Base-by-base conservation (phyloP, 202 grass and related monocot genomes). In the Setaria italica region DNA sequence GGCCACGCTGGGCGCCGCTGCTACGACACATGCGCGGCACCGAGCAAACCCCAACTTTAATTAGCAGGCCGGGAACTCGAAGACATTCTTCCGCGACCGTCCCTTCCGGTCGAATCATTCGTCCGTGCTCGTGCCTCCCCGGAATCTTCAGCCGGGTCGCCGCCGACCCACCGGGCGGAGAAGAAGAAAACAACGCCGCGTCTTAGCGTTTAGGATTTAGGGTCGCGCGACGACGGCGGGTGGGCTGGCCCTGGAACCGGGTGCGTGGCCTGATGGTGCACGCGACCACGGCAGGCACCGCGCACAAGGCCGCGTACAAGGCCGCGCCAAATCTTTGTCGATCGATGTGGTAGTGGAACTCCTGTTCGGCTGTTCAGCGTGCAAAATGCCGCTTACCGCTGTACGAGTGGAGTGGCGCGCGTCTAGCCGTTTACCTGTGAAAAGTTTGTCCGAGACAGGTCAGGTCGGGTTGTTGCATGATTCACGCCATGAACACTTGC, bases 401-500 rank as follows among this genome's bases (percentile, higher is more conserved):
- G 43, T 46, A 46, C 30, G 42, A 63, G 55, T 21, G 39, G 42
- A 63, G 55, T 21, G 69, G 45, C 34, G 32, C 48, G 48, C 71
- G 30, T 34, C 2, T 57, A 58, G 73, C 53, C 73, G 73, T 76
- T 42, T 66, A 32, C n/a, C 67, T 72, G 37, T 51, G 55, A 58
- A 37, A 59, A 3, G 10, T 1, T 3, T 45, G 39, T 10, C 62
- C 12, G 45, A 53, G 29, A 65, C 46, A 1, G 29, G 51, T 25
- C 64, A 35, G 48, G 48, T 34, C 45, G 0, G 17, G 29, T 2
- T 9, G 5, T 0, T 34, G 29, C 48, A 72, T 67, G 30, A 85
- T 82, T 86, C 65, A 67, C n/a, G 37, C 58, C 67, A 67, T 43
- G 47, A 86, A 30, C 43, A 41, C 42, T 77, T 77, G 83, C n/a